Evolutionary conservation across 1,139 yeast genomes (phyloP), one percentile per base, ranked within the genome.

Genomic region (Pichia sp.): DNA sequence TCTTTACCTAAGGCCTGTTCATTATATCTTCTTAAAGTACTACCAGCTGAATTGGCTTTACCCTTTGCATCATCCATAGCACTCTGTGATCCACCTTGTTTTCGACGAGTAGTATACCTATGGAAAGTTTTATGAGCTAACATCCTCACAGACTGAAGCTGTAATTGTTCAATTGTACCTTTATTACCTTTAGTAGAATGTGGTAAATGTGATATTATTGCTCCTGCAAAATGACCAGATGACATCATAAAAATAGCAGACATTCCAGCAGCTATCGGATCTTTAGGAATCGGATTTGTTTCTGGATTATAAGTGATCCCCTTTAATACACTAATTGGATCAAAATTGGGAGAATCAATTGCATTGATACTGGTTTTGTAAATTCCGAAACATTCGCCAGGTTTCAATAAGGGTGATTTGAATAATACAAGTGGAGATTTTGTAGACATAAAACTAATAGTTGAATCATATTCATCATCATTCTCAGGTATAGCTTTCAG

Each of bases 181-280:
- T 67, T 67, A 49, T 74, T 62, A 44, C 88, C 84, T 51, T 74
- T 72, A 3, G 74, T 69, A 31, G 67, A 67, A 48, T 67, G 69
- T 19, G 78, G 79, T 34, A 67, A 67, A 56, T 89, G 97, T 2
- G 88, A 78, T 11, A 93, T 70, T 34, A 91, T 82, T 0, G 96
- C 96, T 11, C 94, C 98, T 0, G 97, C 95, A 67, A 91, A 93
- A 63, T 93, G 97, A 32, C 98, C 99, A 36, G 98, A 97, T 10
- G 97, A 97, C 43, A 91, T 75, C 96, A 93, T 86, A 50, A 91
- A 74, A 12, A 91, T 63, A 1, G 95, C 95, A 4, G 85, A 85
- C 46, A 71, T 68, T 51, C 59, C 51, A 0, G 52, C 35, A 7
- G 40, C 38, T 3, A 46, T 26, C 5, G 51, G 51, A 31, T 48